These are phyloP conservation scores for Eutypa lata DNA, from an alignment of 2,329 filamentous ascomycete genomes.

Conservation along the genomic window DNA sequence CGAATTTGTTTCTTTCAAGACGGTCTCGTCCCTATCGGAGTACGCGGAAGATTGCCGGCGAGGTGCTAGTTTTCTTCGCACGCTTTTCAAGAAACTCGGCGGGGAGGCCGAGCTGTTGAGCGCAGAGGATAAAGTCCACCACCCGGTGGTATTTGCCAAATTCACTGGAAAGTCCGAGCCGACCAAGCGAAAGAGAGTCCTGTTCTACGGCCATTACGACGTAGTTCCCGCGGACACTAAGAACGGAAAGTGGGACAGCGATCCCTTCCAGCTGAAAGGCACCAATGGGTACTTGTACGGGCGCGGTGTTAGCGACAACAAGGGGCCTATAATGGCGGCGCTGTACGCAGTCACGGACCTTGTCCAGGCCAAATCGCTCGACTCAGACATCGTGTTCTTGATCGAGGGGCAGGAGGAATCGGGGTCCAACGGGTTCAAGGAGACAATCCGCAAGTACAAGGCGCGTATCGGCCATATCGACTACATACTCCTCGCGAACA, in stretches of 20 bases:
- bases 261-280: constrained; percentile 87
- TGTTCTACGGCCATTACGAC: constrained; percentile 98
- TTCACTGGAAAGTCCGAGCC: constrained; percentile 75
- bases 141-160: constrained; percentile 89
- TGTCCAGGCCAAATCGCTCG: constrained; percentile 75
- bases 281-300: constrained; percentile 92
- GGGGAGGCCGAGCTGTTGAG: constrained; percentile 89
- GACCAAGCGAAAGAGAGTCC: constrained; percentile 72
- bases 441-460: constrained; percentile 77
- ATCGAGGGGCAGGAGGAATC: constrained; percentile 98
- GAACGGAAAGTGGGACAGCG: constrained; percentile 76
- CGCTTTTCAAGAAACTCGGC: constrained; percentile 87
- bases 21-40: constrained; percentile 80
- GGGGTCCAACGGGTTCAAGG: constrained; percentile 85
- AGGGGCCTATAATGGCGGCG: constrained; percentile 90
- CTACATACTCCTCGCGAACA: constrained; percentile 93
- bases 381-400: constrained; percentile 86
- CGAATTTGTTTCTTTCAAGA: constrained; percentile 88
- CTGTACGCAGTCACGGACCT: constrained; percentile 91
- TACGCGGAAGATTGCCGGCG: constrained; percentile 90
- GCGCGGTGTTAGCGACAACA: constrained; percentile 95
- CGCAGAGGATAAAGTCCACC: constrained; percentile 67
- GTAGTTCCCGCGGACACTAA: constrained; percentile 87
- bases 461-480: constrained; percentile 84
- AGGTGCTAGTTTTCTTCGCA: constrained; percentile 85